phyloP scores from a whole-genome alignment of 176 grass and related monocot species.

The Guadua angustifolia region DNA sequence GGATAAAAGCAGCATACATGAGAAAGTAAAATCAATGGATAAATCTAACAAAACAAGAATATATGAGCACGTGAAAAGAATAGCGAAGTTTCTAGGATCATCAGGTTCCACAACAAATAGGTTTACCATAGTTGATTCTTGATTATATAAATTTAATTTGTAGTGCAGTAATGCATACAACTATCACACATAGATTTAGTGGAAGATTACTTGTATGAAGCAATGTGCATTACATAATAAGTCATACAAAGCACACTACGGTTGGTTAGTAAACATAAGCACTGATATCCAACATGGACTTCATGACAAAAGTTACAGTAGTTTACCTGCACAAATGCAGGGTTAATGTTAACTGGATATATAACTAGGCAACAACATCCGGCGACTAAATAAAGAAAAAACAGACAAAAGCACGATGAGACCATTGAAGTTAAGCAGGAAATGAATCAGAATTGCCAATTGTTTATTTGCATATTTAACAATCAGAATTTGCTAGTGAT shows the following conservation, averaged over 20 bases:
- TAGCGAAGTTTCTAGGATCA: not conserved
- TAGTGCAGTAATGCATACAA: not conserved
- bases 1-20: slow-evolving; percentile 25
- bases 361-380: not conserved
- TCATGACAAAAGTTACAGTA: not conserved
- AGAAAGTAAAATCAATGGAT: slow-evolving; percentile 31
- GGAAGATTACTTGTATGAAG: not conserved
- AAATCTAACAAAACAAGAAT: slow-evolving; percentile 26
- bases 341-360: not conserved
- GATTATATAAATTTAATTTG: not conserved
- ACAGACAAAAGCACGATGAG: not conserved
- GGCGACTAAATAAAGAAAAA: not conserved
- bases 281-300: slow-evolving; percentile 2
- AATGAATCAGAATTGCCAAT: slow-evolving; percentile 19
- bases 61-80: slow-evolving; percentile 15
- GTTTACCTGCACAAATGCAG: not conserved
- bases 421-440: not conserved
- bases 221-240: not conserved
- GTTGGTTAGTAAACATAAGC: not conserved
- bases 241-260: not conserved
- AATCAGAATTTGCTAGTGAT: slow-evolving; percentile 5
- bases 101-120: slow-evolving; percentile 31
- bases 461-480: slow-evolving; percentile 12
- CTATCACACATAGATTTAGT: slow-evolving; percentile 6
- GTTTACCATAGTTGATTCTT: not conserved